Conservation (phyloP, 345 rosid genomes). For the Firmiana major region DNA sequence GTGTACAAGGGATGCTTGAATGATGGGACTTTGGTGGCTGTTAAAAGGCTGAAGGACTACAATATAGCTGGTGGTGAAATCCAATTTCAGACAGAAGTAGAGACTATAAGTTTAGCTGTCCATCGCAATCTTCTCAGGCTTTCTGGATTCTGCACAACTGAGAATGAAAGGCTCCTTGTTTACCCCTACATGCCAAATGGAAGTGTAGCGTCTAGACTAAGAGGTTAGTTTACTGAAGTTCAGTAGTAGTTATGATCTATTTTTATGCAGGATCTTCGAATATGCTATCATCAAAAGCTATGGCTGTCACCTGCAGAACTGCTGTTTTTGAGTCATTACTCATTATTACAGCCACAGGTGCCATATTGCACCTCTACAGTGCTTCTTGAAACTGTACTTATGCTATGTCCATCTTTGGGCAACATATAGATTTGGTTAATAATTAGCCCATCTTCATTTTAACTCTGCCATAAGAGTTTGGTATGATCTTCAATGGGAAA, state of each 20-base stretch:
- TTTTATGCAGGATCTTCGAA: neutral
- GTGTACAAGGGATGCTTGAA: constrained; percentile 81
- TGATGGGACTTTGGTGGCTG: constrained; percentile 82
- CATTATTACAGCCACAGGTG: neutral
- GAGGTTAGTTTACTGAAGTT: constrained; percentile 45
- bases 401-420: neutral
- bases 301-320: neutral
- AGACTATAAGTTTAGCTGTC: constrained; percentile 90
- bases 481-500: neutral
- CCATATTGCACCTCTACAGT: neutral
- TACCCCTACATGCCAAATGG: constrained; percentile 97
- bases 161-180: constrained; percentile 87
- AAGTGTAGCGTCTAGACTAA: constrained; percentile 85
- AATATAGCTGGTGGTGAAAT: constrained; percentile 85
- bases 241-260: neutral
- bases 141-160: constrained; percentile 85
- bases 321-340: neutral
- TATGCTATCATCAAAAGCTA: neutral
- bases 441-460: neutral
- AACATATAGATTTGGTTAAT: neutral
- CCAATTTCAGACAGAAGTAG: constrained; percentile 97
- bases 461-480: neutral
- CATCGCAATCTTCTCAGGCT: constrained; percentile 96
- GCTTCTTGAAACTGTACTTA: neutral
- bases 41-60: constrained; percentile 93